These are phyloP conservation scores for Paramecium primaurelia DNA, from an alignment of 73 alveolate genomes.

Conservation along the genomic window DNA sequence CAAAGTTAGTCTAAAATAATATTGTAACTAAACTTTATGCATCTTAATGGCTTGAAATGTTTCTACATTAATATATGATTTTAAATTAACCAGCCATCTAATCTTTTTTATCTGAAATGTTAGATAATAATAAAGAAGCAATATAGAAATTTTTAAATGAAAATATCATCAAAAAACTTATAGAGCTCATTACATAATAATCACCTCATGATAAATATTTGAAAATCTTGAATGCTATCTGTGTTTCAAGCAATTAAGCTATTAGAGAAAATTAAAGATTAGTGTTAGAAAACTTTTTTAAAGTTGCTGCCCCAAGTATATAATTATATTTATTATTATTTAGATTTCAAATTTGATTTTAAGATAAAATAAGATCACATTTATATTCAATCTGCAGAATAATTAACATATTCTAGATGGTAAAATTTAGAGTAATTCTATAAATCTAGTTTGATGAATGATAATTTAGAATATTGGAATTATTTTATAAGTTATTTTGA, in stretches of 20 bases:
- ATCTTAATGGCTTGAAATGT: constrained; percentile 21
- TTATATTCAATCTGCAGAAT: background rate
- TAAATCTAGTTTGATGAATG: background rate
- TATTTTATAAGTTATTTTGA: background rate
- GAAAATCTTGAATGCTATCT: background rate
- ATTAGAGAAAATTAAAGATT: background rate
- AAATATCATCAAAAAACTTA: background rate
- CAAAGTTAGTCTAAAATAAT: background rate
- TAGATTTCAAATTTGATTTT: background rate
- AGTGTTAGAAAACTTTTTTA: background rate
- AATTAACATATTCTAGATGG: background rate
- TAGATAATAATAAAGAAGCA: background rate
- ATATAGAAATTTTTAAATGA: background rate
- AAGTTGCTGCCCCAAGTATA: background rate
- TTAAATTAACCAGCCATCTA: background rate
- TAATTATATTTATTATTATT: background rate
- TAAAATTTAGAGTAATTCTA: background rate
- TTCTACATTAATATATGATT: background rate
- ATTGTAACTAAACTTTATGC: background rate
- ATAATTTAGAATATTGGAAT: background rate
- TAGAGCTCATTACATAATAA: background rate
- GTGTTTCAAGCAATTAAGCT: background rate
- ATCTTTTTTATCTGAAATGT: background rate
- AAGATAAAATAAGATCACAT: background rate
- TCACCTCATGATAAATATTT: constrained; percentile 25